Conservation (phyloP, 345 rosid species). For the Eucalyptus pauciflora region DNA sequence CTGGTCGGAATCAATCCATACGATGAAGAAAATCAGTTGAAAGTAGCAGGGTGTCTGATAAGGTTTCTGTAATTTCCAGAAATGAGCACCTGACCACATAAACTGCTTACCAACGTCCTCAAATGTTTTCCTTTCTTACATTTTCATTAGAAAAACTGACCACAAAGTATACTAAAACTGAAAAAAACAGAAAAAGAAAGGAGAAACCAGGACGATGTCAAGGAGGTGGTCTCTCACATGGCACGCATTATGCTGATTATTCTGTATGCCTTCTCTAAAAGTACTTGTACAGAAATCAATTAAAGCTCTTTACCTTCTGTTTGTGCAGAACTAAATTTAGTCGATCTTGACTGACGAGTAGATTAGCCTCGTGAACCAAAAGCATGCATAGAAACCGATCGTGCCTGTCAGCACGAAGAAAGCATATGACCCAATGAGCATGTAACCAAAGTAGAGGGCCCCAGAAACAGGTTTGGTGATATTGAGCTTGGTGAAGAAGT, state of each 20-base stretch:
- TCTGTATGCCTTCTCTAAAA: background rate
- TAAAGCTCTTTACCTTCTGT: background rate
- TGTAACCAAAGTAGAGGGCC: conserved; percentile 77
- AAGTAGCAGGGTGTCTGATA: background rate
- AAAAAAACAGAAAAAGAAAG: background rate
- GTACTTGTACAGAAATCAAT: background rate
- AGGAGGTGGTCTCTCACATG: background rate
- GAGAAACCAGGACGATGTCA: background rate
- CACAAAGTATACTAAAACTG: background rate
- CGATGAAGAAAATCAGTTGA: background rate
- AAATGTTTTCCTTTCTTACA: background rate
- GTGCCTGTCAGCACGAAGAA: conserved; percentile 81
- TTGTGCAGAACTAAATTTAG: conserved; percentile 2
- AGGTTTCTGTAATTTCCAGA: background rate
- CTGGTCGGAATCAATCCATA: background rate
- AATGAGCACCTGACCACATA: background rate
- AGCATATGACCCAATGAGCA: conserved; percentile 64
- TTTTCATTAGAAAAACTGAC: background rate
- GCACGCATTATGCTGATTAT: background rate
- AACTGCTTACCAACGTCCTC: background rate
- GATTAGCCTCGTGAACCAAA: conserved; percentile 87
- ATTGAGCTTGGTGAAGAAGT: conserved; percentile 88
- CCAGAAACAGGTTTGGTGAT: conserved; percentile 77
- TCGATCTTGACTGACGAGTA: conserved; percentile 77
- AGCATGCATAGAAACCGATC: conserved; percentile 84